Evolutionary conservation across 139 green algal genomes (phyloP), one percentile per base, ranked within the genome.

Genomic region (Tetraselmis striata): DNA sequence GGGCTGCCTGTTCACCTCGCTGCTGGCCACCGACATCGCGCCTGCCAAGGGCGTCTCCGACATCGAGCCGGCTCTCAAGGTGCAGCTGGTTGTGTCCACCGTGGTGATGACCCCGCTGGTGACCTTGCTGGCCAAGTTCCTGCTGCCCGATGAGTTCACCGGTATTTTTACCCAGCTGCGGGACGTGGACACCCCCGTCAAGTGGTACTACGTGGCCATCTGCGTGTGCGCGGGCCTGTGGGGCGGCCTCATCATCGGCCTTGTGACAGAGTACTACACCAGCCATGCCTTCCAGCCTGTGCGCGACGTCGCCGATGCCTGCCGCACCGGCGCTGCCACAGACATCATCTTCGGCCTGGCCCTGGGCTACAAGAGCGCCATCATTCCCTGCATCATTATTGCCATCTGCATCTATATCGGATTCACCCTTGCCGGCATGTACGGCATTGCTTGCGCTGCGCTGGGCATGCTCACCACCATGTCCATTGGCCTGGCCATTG

Each of bases 271-370:
- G 93, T 98, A 97, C 92, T 99, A 94, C 93, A 99, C 96, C 82
- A 95, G 88, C 90, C 98, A 99, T 89, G 84, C 83, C 77, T 98
- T 93, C 90, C 82, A 81, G 29, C 91, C 88, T 27, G 91, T 94
- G 59, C 93, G 96, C 88, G 95, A 98, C 59, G 94, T 99, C 0
- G 94, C 96, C 29, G 95, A 98, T 80, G 90, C 96, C 1, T 99
- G 96, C 93, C 89, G 91, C 84, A 99, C 96, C 31, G 96, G 96
- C 32, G 91, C 96, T 31, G 96, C 96, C 83, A 99, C 96, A 76
- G 91, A 98, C 92, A 96, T 98, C 90, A 99, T 98, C 89, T 99
- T 99, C 83, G 96, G 96, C 77, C 93, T 99, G 76, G 96, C 96
- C 1, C 92, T 99, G 30, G 96, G 96, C 83, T 99, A 99, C 94